Percentiles rank a stretch among this genome's conserved stretches.
These are phyloP conservation scores for Citropsis articulata DNA, from an alignment of 345 rosid species.

Conservation along the genomic window DNA sequence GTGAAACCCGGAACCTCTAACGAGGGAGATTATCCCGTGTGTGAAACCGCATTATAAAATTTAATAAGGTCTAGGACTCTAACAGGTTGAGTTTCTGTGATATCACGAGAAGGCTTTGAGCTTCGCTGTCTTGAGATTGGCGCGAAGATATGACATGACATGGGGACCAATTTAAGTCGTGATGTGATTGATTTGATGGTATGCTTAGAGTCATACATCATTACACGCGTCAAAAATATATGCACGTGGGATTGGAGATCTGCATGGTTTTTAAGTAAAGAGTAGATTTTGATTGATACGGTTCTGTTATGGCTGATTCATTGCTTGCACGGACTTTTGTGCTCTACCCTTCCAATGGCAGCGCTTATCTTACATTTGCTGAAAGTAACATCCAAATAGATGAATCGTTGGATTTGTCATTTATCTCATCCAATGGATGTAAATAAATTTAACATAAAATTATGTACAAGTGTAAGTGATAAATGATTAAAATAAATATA, in stretches of 20 bases:
- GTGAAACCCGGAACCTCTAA: not conserved
- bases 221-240: not conserved
- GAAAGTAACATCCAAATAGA: too few species aligned
- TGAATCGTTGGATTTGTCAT: too few species aligned
- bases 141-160: not conserved
- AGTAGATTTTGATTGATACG: not conserved
- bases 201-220: not conserved
- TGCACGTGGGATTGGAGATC: not conserved
- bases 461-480: too few species aligned
- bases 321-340: not conserved
- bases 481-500: too few species aligned
- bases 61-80: not conserved
- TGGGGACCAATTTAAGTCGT: not conserved
- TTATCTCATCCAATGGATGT: too few species aligned
- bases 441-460: too few species aligned
- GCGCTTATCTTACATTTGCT: too few species aligned
- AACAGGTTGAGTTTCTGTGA: not conserved
- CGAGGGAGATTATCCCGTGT: not conserved
- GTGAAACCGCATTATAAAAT: not conserved
- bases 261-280: too few species aligned
- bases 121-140: not conserved
- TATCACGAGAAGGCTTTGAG: not conserved
- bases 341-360: too few species aligned
- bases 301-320: not conserved
- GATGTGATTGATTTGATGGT: constrained; percentile 5